These are phyloP conservation scores for Lactarius psammicola DNA, from an alignment of 768 basidiomycete genomes.

Conservation along the genomic window DNA sequence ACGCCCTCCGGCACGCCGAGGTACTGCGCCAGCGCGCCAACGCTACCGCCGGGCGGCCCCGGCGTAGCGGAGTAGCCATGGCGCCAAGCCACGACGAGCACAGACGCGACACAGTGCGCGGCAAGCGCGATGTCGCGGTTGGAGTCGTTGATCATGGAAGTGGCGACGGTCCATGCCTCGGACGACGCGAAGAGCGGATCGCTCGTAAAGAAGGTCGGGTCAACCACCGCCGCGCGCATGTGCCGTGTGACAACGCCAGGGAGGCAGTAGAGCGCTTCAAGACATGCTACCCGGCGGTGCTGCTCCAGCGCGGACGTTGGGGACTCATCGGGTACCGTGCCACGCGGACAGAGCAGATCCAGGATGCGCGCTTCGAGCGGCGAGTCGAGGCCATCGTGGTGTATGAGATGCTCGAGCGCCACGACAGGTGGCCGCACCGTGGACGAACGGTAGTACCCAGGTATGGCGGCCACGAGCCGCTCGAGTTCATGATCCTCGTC, in stretches of 20 bases:
- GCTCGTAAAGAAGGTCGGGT: not conserved
- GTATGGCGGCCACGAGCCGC: constrained; percentile 16
- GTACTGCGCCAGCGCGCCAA: constrained; percentile 1
- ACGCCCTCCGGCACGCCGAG: constrained; percentile 8
- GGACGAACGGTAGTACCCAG: constrained; percentile 20
- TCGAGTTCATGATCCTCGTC: constrained; percentile 25
- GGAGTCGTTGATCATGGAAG: not conserved
- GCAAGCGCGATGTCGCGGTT: constrained; percentile 15
- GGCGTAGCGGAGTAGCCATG: not conserved
- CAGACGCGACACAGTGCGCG: constrained; percentile 15
- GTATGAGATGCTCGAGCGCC: constrained; percentile 8
- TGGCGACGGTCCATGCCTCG: constrained; percentile 16
- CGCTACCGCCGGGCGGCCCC: not conserved
- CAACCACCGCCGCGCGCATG: not conserved
- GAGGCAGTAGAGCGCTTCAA: constrained; percentile 20
- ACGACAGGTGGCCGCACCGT: not conserved
- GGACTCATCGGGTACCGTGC: not conserved
- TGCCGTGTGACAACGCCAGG: constrained; percentile 7
- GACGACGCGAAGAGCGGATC: constrained; percentile 18
- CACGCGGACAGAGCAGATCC: constrained; percentile 17
- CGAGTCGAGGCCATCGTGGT: constrained; percentile 18
- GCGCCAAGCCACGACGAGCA: constrained; percentile 12
- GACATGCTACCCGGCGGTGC: constrained; percentile 11
- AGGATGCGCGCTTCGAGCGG: constrained; percentile 22
- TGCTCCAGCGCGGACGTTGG: constrained; percentile 1